These are phyloP conservation scores for Pythium oligandrum DNA, from an alignment of 352 stramenopile species.

Conservation along the genomic window DNA sequence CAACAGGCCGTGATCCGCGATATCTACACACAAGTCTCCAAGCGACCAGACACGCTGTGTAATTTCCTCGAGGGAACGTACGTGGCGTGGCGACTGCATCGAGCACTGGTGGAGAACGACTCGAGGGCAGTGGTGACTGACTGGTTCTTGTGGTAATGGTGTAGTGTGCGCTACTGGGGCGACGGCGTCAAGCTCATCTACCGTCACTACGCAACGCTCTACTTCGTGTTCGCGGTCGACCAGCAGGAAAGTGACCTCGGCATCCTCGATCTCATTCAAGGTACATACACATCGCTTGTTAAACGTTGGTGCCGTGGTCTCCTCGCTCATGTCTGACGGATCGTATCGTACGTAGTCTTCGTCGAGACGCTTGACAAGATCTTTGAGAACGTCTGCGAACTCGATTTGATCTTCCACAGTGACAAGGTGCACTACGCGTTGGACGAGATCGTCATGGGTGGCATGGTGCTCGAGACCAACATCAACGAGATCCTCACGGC, in stretches of 20 bases:
- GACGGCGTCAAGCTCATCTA: slow-evolving; percentile 99
- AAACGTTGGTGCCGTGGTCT: too few species aligned
- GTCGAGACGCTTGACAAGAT: slow-evolving; percentile 97
- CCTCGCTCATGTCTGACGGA: too few species aligned
- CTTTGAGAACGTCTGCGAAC: slow-evolving; percentile 99
- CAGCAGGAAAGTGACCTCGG: slow-evolving; percentile 98
- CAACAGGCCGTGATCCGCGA: slow-evolving; percentile 97
- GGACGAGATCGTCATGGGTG: slow-evolving; percentile 99
- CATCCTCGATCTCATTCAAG: slow-evolving; percentile 99
- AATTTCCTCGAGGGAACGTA: slow-evolving; percentile 98
- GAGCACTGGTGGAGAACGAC: not conserved
- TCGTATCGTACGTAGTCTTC: slow-evolving; percentile 58
- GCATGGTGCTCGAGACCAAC: slow-evolving; percentile 99
- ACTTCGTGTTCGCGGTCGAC: slow-evolving; percentile 99
- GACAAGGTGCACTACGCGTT: slow-evolving; percentile 97
- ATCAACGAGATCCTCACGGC: slow-evolving; percentile 96
- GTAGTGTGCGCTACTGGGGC: slow-evolving; percentile 90
- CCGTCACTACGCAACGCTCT: slow-evolving; percentile 98
- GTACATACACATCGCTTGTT: slow-evolving; percentile 16
- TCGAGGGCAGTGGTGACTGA: not conserved
- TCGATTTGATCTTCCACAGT: slow-evolving; percentile 99
- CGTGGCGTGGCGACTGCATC: slow-evolving; percentile 16
- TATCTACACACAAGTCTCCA: slow-evolving; percentile 98
- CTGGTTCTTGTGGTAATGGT: slow-evolving; percentile 3
- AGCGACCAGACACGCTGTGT: slow-evolving; percentile 97